These are phyloP conservation scores for Camellia lanceoleosa DNA, from an alignment of 148 eudicot genomes.

Conservation along the genomic window DNA sequence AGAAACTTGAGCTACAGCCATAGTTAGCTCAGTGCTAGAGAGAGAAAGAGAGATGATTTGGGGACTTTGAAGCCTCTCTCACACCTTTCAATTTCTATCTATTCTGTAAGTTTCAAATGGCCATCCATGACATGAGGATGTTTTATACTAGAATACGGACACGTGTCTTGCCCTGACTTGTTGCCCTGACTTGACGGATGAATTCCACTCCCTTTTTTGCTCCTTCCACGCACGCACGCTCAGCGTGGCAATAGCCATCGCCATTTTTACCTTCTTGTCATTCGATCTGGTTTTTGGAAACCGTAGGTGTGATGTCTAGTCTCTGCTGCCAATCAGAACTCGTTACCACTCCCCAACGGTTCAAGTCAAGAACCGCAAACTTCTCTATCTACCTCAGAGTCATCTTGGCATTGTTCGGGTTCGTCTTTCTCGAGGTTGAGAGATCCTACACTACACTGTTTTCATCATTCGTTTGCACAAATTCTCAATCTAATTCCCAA, in stretches of 20 bases:
- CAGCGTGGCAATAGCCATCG: not conserved
- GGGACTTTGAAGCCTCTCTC: not conserved
- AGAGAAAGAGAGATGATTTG: not conserved
- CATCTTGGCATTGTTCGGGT: constrained; percentile 6
- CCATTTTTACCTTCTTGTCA: not conserved
- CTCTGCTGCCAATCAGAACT: constrained; percentile 25
- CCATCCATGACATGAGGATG: not conserved
- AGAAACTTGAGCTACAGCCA: constrained; percentile 53
- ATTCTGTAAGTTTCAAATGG: no score
- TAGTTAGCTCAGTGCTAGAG: not conserved
- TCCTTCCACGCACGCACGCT: not conserved
- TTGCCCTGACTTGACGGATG: no score
- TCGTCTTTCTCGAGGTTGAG: not conserved
- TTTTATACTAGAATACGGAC: not conserved
- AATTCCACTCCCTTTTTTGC: constrained; percentile 5
- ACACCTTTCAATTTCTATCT: constrained; percentile 22
- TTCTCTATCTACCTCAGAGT: constrained; percentile 13
- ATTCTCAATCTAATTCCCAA: not conserved
- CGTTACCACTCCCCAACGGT: constrained; percentile 23
- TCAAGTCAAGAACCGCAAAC: constrained; percentile 17
- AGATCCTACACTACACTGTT: constrained; percentile 32
- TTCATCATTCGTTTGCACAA: not conserved
- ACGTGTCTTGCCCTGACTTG: not conserved
- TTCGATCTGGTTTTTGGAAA: constrained; percentile 12
- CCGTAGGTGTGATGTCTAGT: constrained; percentile 24